Evolutionary conservation across 75 land plant genomes (phyloP).

Genomic region (Gnetum montanum): DNA sequence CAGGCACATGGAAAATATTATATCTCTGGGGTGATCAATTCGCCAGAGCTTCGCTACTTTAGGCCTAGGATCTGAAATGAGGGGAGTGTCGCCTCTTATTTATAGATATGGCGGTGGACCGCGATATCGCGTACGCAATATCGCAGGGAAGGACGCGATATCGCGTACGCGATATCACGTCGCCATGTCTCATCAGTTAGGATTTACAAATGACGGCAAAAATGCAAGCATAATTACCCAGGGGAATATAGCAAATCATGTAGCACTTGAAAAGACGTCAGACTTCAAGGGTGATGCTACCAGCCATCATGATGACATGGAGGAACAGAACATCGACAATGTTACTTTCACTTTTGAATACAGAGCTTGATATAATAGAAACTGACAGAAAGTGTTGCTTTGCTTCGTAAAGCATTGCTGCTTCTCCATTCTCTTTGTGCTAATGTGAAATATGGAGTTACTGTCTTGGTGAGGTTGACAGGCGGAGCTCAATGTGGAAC

Average conservation of each 20-base stretch:
- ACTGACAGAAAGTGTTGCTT: neutral
- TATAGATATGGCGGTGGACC: too few relatives aligned
- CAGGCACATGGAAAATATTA: too few relatives aligned
- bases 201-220: neutral
- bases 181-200: neutral
- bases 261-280: neutral
- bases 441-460: slow-evolving; percentile 4
- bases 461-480: slow-evolving; percentile 1
- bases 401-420: neutral
- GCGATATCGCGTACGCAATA: too few relatives aligned
- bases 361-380: slow-evolving; percentile 1
- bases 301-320: neutral
- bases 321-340: neutral
- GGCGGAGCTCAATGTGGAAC: too few relatives aligned
- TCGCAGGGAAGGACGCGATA: too few relatives aligned
- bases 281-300: neutral
- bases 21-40: too few relatives aligned
- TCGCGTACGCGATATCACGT: too few relatives aligned
- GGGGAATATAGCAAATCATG: neutral
- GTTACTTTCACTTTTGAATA: neutral
- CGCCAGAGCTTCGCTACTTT: too few relatives aligned
- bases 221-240: neutral
- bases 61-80: too few relatives aligned
- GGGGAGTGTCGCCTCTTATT: too few relatives aligned
- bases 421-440: slow-evolving; percentile 1